A percentile compares a stretch with the other conserved stretches of the same genome.
Conservation (phyloP, 345 rosid species). For the rapeseed (Brassica napus) region DNA sequence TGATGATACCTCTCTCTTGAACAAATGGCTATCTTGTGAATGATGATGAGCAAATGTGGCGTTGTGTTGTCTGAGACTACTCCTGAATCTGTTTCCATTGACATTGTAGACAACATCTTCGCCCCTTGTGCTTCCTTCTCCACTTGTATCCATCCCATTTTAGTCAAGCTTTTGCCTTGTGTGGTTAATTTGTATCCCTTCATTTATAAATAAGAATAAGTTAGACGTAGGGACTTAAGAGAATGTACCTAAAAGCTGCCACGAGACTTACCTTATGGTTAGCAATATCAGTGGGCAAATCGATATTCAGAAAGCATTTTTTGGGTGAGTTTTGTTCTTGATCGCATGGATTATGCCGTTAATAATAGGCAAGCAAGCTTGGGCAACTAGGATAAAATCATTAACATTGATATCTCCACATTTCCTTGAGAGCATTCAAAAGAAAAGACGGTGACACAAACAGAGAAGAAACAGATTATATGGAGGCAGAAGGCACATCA, state of each 20-base stretch:
- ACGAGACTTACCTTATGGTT: conserved; percentile 68
- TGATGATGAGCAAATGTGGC: conserved; percentile 33
- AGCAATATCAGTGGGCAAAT: conserved; percentile 70
- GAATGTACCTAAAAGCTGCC: not conserved
- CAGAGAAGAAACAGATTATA: conserved; percentile 21
- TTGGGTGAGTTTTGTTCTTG: conserved; percentile 58
- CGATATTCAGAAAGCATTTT: conserved; percentile 75
- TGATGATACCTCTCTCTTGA: conserved; percentile 64
- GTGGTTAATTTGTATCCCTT: conserved; percentile 87
- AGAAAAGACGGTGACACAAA: not conserved
- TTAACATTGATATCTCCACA: conserved; percentile 58
- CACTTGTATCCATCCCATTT: conserved; percentile 85
- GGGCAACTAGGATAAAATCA: conserved; percentile 69
- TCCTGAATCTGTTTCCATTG: conserved; percentile 66
- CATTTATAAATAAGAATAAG: conserved; percentile 17
- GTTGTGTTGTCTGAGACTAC: conserved; percentile 39
- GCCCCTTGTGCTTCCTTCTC: conserved; percentile 46
- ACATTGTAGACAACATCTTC: conserved; percentile 81
- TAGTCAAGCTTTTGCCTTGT: conserved; percentile 74
- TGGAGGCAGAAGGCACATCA: conserved; percentile 68
- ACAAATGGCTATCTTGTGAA: conserved; percentile 51
- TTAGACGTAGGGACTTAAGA: not conserved
- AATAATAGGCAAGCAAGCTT: conserved; percentile 84
- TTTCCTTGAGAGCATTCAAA: conserved; percentile 42
- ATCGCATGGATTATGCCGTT: conserved; percentile 55